A percentile compares a stretch with the other conserved stretches of the same genome.
phyloP scores from a whole-genome alignment of 495 filamentous ascomycete genomes.

The Lasiosphaeris hirsuta region DNA sequence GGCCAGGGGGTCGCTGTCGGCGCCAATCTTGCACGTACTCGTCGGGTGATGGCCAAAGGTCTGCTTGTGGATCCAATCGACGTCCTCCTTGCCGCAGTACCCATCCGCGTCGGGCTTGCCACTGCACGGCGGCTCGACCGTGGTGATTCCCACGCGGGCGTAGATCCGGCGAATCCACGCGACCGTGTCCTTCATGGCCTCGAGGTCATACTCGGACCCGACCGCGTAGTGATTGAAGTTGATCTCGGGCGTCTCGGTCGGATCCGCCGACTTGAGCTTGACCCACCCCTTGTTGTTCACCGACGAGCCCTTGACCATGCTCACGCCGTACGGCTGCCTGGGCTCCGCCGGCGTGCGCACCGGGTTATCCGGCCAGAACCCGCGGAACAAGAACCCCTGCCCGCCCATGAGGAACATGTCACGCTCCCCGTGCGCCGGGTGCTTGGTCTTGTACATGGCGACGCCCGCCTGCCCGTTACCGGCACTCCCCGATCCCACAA shows the following conservation, averaged over 20 bases:
- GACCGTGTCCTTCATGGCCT: constrained; percentile 38
- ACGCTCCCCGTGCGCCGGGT: constrained; percentile 35
- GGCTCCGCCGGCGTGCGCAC: constrained; percentile 26
- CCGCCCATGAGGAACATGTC: constrained; percentile 41
- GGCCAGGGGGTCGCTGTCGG: constrained; percentile 41
- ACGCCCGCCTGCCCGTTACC: constrained; percentile 27
- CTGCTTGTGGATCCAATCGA: constrained; percentile 39
- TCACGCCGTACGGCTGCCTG: constrained; percentile 30
- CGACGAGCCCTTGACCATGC: constrained; percentile 35
- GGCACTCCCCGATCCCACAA: constrained; percentile 28
- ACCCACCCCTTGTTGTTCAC: constrained; percentile 37
- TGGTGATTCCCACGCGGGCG: constrained; percentile 26
- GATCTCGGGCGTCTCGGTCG: constrained; percentile 36
- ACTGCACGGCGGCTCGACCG: constrained; percentile 33
- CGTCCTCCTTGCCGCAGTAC: constrained; percentile 32
- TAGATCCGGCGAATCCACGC: constrained; percentile 33
- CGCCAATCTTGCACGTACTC: constrained; percentile 41
- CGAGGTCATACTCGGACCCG: constrained; percentile 30
- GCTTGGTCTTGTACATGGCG: constrained; percentile 34
- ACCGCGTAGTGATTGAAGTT: constrained; percentile 36
- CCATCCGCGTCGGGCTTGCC: constrained; percentile 22
- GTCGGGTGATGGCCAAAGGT: constrained; percentile 47
- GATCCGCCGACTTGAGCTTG: constrained; percentile 27
- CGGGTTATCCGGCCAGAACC: constrained; percentile 39
- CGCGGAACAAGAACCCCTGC: constrained; percentile 36